Conservation (phyloP, 495 filamentous ascomycete genomes). For the Pyronema domesticum region DNA sequence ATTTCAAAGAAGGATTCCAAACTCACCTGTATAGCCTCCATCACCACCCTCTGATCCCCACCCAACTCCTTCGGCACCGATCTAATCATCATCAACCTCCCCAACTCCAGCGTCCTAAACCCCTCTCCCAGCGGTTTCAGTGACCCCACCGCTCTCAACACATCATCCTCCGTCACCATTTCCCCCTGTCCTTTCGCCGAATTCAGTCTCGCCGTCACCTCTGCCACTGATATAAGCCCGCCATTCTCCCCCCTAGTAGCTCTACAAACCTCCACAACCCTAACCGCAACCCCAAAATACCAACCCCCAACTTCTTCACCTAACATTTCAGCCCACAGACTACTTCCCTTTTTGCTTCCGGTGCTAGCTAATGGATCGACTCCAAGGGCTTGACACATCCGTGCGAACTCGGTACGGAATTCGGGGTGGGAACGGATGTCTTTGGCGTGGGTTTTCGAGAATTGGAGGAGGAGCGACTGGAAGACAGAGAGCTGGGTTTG, state of each 20-base stretch:
- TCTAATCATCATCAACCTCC: slow-evolving; percentile 69
- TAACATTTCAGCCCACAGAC: slow-evolving; percentile 83
- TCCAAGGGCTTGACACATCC: slow-evolving; percentile 94
- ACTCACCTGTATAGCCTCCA: slow-evolving; percentile 54
- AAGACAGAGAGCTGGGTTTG: slow-evolving; percentile 89
- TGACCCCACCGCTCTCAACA: slow-evolving; percentile 73
- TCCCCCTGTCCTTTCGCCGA: slow-evolving; percentile 46
- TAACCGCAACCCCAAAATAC: slow-evolving; percentile 87
- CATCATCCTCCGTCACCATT: slow-evolving; percentile 63
- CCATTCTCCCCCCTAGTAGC: slow-evolving; percentile 81
- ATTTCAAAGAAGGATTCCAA: too few relatives aligned
- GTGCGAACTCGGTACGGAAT: slow-evolving; percentile 91
- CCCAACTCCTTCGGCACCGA: slow-evolving; percentile 94
- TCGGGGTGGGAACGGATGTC: slow-evolving; percentile 87
- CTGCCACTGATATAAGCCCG: slow-evolving; percentile 67
- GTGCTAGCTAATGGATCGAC: slow-evolving; percentile 79
- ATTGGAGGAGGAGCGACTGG: slow-evolving; percentile 80
- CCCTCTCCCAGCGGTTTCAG: slow-evolving; percentile 74
- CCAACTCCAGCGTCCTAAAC: slow-evolving; percentile 66
- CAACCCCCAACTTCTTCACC: slow-evolving; percentile 90
- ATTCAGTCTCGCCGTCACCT: slow-evolving; percentile 53
- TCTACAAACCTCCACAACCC: slow-evolving; percentile 84
- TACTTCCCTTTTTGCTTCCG: slow-evolving; percentile 34
- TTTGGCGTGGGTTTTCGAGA: slow-evolving; percentile 81
- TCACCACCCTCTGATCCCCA: slow-evolving; percentile 76